phyloP scores from a whole-genome alignment of 2,329 filamentous ascomycete species.

The Aureobasidium sp. region DNA sequence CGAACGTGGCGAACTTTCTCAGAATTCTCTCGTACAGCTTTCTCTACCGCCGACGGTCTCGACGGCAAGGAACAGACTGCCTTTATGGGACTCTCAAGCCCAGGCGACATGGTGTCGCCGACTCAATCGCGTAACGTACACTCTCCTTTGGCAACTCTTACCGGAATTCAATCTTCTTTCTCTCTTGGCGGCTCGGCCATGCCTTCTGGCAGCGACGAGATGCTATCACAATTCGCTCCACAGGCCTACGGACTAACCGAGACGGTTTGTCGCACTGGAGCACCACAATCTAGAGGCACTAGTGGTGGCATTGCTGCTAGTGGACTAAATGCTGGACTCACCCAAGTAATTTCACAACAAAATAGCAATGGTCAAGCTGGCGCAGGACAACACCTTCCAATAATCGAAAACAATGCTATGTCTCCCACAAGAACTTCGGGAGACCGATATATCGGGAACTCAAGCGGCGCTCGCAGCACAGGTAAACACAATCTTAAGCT shows the following conservation, averaged over 20 bases:
- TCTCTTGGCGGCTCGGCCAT: neutral
- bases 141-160: slow-evolving; percentile 4
- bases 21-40: slow-evolving; percentile 8
- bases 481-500: neutral
- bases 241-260: neutral
- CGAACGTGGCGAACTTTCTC: neutral
- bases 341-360: neutral
- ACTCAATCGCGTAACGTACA: neutral
- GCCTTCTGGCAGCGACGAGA: neutral
- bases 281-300: neutral
- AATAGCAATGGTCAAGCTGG: neutral
- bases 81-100: neutral
- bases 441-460: neutral
- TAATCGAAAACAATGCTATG: neutral
- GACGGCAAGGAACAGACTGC: neutral
- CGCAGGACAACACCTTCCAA: neutral
- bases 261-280: neutral
- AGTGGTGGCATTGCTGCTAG: neutral
- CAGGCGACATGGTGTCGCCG: slow-evolving; percentile 10
- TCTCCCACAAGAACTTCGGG: neutral
- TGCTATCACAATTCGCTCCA: neutral
- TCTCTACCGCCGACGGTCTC: slow-evolving; percentile 7
- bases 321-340: neutral
- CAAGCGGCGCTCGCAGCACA: neutral
- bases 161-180: neutral